Base-by-base conservation (phyloP, 495 filamentous ascomycete species). In the Barbatosphaeria neglecta region DNA sequence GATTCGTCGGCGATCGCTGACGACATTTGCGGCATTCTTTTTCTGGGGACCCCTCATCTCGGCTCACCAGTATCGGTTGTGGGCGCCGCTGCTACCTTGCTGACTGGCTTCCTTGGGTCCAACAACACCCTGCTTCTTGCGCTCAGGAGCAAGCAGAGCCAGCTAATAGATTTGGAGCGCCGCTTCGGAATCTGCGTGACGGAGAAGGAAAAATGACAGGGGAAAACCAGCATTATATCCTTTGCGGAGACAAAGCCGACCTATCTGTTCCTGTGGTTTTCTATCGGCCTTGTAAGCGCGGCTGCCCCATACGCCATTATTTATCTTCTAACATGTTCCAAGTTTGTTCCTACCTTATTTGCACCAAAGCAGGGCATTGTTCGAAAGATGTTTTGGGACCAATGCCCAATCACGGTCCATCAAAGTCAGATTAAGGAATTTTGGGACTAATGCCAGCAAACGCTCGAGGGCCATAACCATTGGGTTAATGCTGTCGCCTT, bases 31-130 rank as follows among this genome's bases (percentile, higher is more conserved):
- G 47, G 47, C 10, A 39, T 49, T 3, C 35, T 44, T 27, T 49
- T 49, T 19, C 33, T 49, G 19, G 47, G 47, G n/a, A 49, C 41
- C 6, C 47, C 47, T 23, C 47, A 49, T 37, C 33, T 35, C 25
- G 47, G 47, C 17, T 43, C 40, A 23, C 40, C 40, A 37, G 3
- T 49, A 10, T 42, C 47, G 22, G 25, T 35, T 43, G 23, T 25
- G 20, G 47, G 40, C 31, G 28, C 40, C 16, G 22, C 37, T 39
- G 22, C 41, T 27, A 27, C 47, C 13, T 42, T 15, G 27, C 9
- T 49, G 27, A 49, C 47, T 10, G 22, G 47, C 40, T 38, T 49
- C 27, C 40, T 49, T 19, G 47, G 47, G 19, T 49, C 47, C 18
- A 49, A 22, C 35, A 44, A 22, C 33, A 22, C 16, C 11, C 33